A percentile compares a stretch with the other conserved stretches of the same genome.
Evolutionary conservation across 2,329 filamentous ascomycete genomes (phyloP).

Genomic region (Talaromyces sp.): DNA sequence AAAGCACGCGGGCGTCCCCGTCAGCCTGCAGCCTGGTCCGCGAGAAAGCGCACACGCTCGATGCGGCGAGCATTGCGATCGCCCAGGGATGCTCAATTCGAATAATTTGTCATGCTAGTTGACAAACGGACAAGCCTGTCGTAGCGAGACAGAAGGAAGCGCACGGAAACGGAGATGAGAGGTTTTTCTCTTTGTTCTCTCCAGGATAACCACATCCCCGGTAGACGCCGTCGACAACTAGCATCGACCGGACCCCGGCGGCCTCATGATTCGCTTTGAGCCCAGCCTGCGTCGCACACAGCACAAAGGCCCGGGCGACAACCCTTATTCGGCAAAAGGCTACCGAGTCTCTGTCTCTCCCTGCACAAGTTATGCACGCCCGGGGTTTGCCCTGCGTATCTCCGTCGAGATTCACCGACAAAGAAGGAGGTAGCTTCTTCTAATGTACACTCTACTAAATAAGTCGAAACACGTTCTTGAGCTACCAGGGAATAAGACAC

Average conservation of each 20-base stretch:
- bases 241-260: not conserved
- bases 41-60: not conserved
- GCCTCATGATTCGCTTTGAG: not conserved
- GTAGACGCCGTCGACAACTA: not conserved
- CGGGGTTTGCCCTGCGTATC: not conserved
- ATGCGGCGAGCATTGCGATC: not conserved
- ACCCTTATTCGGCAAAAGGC: not conserved
- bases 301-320: not conserved
- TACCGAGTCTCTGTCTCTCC: not conserved
- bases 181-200: not conserved
- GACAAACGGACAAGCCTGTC: not conserved
- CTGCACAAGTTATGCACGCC: not conserved
- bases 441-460: not conserved
- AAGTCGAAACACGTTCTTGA: not conserved
- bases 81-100: not conserved
- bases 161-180: not conserved
- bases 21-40: not conserved
- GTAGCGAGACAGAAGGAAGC: not conserved
- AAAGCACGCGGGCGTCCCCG: constrained; percentile 3
- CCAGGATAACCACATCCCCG: not conserved
- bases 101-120: not conserved
- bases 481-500: not conserved
- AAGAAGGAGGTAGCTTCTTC: not conserved
- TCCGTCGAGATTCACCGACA: not conserved
- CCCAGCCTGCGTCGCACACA: not conserved